Evolutionary conservation across 139 green algal genomes (phyloP).

Genomic region (Chlorella ohadii): DNA sequence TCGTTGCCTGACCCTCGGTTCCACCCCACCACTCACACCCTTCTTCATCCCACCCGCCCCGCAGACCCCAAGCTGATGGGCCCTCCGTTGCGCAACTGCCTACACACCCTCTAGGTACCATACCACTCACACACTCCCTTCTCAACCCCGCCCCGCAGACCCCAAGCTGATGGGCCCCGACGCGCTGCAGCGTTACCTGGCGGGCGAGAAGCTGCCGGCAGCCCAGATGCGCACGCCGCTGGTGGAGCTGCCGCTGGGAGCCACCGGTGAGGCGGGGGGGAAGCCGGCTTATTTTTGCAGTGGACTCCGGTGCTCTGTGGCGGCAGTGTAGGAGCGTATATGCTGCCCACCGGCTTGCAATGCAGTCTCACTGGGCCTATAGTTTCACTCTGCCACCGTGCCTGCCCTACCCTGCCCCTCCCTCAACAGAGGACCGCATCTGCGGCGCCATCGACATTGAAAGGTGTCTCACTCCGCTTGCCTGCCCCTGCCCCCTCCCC

Average conservation of each 20-base stretch:
- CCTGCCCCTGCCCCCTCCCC: not conserved
- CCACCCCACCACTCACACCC: not conserved
- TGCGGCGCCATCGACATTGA: conserved; percentile 95
- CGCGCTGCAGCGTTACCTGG: conserved; percentile 45
- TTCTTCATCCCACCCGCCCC: too few species aligned
- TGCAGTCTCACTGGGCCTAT: too few species aligned
- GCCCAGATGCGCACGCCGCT: conserved; percentile 80
- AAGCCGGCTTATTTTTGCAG: too few species aligned
- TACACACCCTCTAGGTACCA: too few species aligned
- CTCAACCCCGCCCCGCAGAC: conserved; percentile 46
- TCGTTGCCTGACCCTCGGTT: too few species aligned
- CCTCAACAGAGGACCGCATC: too few species aligned
- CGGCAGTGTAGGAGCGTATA: too few species aligned
- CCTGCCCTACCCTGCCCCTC: too few species aligned
- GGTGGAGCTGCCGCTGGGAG: conserved; percentile 89
- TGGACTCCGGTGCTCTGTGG: too few species aligned
- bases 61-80: conserved; percentile 87
- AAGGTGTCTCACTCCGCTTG: conserved; percentile 74
- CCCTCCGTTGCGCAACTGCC: too few species aligned
- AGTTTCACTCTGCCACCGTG: too few species aligned
- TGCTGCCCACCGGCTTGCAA: too few species aligned
- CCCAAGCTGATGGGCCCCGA: conserved; percentile 86
- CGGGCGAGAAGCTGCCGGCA: conserved; percentile 67
- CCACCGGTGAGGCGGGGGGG: conserved; percentile 75
- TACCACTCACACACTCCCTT: not conserved